Conservation (phyloP, 164 flowering plant genomes). For the Stephania yunnanensis region DNA sequence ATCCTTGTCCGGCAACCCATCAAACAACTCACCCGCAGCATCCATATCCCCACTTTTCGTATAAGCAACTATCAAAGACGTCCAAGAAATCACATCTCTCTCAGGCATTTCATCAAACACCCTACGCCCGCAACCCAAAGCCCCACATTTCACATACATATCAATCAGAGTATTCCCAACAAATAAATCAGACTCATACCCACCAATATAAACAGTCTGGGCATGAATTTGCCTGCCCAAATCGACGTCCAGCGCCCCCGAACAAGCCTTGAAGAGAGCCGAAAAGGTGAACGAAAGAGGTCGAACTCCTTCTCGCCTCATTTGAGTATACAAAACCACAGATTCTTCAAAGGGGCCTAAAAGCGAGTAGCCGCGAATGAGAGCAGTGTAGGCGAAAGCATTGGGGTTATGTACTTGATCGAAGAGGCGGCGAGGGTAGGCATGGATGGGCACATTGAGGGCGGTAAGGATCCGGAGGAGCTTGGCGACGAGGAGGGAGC, state of each 20-base stretch:
- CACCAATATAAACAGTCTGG: slow-evolving; percentile 20
- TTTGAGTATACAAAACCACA: slow-evolving; percentile 14
- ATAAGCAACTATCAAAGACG: slow-evolving; percentile 27
- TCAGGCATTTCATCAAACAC: slow-evolving; percentile 30
- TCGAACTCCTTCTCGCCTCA: slow-evolving; percentile 10
- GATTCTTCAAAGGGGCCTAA: slow-evolving; percentile 10
- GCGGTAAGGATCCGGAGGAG: slow-evolving; percentile 23
- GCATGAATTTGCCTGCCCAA: slow-evolving; percentile 24
- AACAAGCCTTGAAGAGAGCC: slow-evolving; percentile 27
- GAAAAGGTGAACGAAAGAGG: slow-evolving; percentile 29
- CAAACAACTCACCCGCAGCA: slow-evolving; percentile 20
- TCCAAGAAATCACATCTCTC: slow-evolving; percentile 32
- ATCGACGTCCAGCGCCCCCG: not conserved
- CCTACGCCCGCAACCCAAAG: slow-evolving; percentile 14
- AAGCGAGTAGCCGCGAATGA: slow-evolving; percentile 25
- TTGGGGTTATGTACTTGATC: slow-evolving; percentile 22
- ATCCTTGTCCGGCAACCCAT: slow-evolving; percentile 21
- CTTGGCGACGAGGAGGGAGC: slow-evolving; percentile 23
- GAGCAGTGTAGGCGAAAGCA: slow-evolving; percentile 24
- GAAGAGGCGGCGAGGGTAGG: slow-evolving; percentile 21
- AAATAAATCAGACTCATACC: slow-evolving; percentile 23
- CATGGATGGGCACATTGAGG: slow-evolving; percentile 6
- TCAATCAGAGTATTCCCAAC: slow-evolving; percentile 26
- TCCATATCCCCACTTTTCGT: slow-evolving; percentile 24
- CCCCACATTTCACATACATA: slow-evolving; percentile 24